Evolutionary conservation across 208 protist genomes (phyloP).

Genomic region (Crithidia sp.): DNA sequence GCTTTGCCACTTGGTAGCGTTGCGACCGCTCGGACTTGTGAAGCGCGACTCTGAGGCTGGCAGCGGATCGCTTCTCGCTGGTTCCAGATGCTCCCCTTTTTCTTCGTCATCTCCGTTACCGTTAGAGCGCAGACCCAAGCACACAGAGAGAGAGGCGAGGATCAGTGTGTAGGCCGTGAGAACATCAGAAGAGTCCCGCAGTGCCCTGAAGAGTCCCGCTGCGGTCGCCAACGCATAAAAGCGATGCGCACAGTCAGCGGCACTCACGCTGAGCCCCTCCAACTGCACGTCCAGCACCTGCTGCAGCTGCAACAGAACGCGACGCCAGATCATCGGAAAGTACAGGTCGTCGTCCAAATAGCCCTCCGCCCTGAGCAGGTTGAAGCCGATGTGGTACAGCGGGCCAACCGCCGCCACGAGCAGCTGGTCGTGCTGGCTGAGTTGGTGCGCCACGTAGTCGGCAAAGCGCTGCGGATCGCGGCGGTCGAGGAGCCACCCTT

Average conservation of each 20-base stretch:
- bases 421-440: slow-evolving; percentile 17
- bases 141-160: slow-evolving; percentile 20
- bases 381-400: slow-evolving; percentile 35
- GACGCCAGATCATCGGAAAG: slow-evolving; percentile 21
- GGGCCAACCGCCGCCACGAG: slow-evolving; percentile 16
- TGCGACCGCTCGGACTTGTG: too few relatives aligned
- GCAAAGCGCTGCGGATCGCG: slow-evolving; percentile 14
- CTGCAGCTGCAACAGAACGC: slow-evolving; percentile 32
- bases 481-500: slow-evolving; percentile 13
- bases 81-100: too few relatives aligned
- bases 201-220: slow-evolving; percentile 5
- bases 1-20: slow-evolving; percentile 15
- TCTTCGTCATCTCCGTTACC: background rate
- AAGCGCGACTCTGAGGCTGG: background rate
- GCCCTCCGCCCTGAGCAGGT: slow-evolving; percentile 14
- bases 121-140: slow-evolving; percentile 7
- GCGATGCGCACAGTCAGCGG: slow-evolving; percentile 17
- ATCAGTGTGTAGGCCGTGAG: slow-evolving; percentile 18
- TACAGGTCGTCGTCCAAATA: background rate
- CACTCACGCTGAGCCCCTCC: slow-evolving; percentile 4
- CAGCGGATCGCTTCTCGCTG: too few relatives aligned
- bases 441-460: slow-evolving; percentile 17
- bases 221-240: slow-evolving; percentile 20
- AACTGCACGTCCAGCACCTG: slow-evolving; percentile 21
- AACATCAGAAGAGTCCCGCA: background rate